These are phyloP conservation scores for Ogataea salicorniae DNA, from an alignment of 805 yeast genomes.

Conservation along the genomic window DNA sequence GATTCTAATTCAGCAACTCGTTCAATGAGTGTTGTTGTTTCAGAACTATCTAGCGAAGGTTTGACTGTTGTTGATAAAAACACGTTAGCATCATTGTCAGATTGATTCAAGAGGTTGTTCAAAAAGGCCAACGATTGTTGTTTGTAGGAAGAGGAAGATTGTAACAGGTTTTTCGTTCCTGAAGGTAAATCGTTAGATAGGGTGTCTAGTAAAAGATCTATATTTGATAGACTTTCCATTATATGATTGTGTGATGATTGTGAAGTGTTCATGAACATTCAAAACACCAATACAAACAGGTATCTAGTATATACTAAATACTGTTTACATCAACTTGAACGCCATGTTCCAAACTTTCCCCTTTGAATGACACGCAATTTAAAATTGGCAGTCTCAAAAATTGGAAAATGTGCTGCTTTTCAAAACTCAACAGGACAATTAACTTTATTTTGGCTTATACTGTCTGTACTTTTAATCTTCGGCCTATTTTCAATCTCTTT, in stretches of 20 bases:
- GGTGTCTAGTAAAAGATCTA: slow-evolving; percentile 33
- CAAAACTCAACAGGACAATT: too few species aligned
- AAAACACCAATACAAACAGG: too few species aligned
- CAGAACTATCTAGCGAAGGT: slow-evolving; percentile 20
- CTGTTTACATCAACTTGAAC: too few species aligned
- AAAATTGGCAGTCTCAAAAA: too few species aligned
- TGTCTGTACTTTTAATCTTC: not conserved
- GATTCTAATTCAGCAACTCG: slow-evolving; percentile 73
- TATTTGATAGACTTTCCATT: slow-evolving; percentile 11
- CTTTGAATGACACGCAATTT: too few species aligned
- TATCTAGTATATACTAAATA: too few species aligned
- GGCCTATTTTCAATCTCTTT: too few species aligned
- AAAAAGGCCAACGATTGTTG: slow-evolving; percentile 32
- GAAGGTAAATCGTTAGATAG: slow-evolving; percentile 26
- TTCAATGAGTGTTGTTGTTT: slow-evolving; percentile 43
- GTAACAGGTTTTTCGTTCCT: slow-evolving; percentile 23
- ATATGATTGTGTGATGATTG: not conserved
- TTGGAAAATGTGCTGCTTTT: too few species aligned
- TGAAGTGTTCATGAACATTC: too few species aligned
- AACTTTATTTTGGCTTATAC: too few species aligned
- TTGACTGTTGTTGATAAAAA: slow-evolving; percentile 21
- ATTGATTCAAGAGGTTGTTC: slow-evolving; percentile 32
- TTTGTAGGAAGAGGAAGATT: slow-evolving; percentile 23
- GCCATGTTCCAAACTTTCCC: too few species aligned
- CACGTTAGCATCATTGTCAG: slow-evolving; percentile 37